Conservation (phyloP, 192 early-diverging fungal species). For the Coemansia sp. region DNA sequence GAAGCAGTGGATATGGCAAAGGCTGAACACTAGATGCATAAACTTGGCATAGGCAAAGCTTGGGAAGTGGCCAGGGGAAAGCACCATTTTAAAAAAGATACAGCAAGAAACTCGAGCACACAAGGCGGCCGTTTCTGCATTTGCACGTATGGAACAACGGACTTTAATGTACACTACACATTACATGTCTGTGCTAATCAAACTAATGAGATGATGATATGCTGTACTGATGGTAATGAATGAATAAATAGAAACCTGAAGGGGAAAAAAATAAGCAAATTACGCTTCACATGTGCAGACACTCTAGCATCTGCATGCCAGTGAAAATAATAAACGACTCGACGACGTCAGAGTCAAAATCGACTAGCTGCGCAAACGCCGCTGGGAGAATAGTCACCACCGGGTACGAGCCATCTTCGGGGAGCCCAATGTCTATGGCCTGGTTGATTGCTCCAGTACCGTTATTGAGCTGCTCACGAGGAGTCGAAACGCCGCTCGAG, state of each 20-base stretch:
- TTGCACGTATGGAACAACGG: no score
- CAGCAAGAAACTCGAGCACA: no score
- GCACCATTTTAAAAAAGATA: no score
- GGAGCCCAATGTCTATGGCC: conserved; percentile 15
- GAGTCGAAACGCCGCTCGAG: conserved; percentile 31
- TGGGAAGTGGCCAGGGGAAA: no score
- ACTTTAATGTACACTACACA: no score
- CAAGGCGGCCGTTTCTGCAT: no score
- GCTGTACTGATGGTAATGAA: no score
- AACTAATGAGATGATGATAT: no score
- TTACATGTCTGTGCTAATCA: no score
- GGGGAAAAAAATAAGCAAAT: not conserved
- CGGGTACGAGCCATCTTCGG: conserved; percentile 45
- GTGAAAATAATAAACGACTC: conserved; percentile 54
- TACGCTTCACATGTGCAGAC: conserved; percentile 37
- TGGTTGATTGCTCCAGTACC: not conserved
- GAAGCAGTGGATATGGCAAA: no score
- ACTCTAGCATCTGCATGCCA: conserved; percentile 55
- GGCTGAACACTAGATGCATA: no score
- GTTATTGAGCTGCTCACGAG: conserved; percentile 5
- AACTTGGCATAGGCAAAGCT: no score
- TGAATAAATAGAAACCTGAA: not conserved
- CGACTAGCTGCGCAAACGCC: conserved; percentile 39
- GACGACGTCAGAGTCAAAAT: conserved; percentile 33
- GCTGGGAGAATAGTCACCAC: conserved; percentile 46